These are phyloP conservation scores for Cunninghamia lanceolata DNA, from an alignment of 75 land plant genomes.

Conservation along the genomic window DNA sequence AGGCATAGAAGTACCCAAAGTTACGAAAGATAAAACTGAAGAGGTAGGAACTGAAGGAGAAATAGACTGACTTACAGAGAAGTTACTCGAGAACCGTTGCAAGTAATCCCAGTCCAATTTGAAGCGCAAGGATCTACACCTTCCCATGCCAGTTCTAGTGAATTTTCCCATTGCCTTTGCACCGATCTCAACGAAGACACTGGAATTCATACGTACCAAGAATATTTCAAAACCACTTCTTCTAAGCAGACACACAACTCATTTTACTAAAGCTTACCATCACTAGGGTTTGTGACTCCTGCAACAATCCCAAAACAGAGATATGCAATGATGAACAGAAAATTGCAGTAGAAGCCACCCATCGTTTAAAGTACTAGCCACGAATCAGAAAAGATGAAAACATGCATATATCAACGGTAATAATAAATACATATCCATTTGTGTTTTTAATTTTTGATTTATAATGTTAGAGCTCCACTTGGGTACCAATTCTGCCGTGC, in stretches of 20 bases:
- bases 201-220: neutral
- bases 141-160: neutral
- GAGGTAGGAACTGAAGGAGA: neutral
- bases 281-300: neutral
- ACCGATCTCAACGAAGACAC: neutral
- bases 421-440: no score
- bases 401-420: no score
- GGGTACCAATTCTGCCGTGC: no score
- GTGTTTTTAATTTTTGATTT: no score
- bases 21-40: no score
- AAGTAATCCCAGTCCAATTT: constrained; percentile 54
- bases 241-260: no score
- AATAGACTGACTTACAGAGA: constrained; percentile 18
- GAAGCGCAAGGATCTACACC: constrained; percentile 27
- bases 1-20: neutral
- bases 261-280: neutral
- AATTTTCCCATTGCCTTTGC: neutral
- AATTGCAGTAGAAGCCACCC: neutral
- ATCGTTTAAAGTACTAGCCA: no score
- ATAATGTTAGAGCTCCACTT: no score
- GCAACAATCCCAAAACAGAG: neutral
- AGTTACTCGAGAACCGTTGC: constrained; percentile 48
- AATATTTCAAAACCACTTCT: no score
- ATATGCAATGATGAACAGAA: neutral
- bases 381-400: no score